Conservation (phyloP, 1,284 basidiomycete genomes). For the Trichosporon sp. region DNA sequence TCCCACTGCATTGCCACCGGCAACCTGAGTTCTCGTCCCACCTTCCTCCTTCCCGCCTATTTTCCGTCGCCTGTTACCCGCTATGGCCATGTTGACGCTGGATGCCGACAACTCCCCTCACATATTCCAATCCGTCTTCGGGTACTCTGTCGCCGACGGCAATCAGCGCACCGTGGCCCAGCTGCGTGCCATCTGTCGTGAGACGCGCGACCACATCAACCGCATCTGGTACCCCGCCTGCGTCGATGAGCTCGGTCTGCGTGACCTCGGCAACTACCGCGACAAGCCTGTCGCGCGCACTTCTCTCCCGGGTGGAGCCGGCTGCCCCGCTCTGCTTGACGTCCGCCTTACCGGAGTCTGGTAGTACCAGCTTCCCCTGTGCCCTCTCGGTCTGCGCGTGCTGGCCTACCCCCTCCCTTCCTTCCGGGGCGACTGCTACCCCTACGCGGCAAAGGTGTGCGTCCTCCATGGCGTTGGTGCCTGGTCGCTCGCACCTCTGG, state of each 20-base stretch:
- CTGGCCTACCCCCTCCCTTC: neutral
- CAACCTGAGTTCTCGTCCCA: neutral
- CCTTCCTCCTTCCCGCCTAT: neutral
- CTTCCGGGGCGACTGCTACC: neutral
- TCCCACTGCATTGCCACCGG: neutral
- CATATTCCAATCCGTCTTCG: neutral
- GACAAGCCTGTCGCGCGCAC: neutral
- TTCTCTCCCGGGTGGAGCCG: neutral
- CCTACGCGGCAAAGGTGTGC: neutral
- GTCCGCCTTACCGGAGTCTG: neutral
- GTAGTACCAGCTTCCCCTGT: neutral
- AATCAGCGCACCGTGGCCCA: neutral
- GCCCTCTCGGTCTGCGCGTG: neutral
- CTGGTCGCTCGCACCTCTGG: neutral
- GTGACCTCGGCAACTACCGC: neutral
- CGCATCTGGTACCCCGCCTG: neutral
- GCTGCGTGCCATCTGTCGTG: neutral
- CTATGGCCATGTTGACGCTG: neutral
- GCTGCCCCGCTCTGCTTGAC: neutral
- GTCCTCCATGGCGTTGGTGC: neutral
- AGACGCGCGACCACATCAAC: neutral
- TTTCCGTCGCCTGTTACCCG: neutral
- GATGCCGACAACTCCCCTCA: neutral
- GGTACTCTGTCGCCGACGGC: neutral
- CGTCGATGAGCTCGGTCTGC: neutral